These are phyloP conservation scores for Papilionanthe hybrid DNA, from an alignment of 116 monocot genomes.

Conservation along the genomic window DNA sequence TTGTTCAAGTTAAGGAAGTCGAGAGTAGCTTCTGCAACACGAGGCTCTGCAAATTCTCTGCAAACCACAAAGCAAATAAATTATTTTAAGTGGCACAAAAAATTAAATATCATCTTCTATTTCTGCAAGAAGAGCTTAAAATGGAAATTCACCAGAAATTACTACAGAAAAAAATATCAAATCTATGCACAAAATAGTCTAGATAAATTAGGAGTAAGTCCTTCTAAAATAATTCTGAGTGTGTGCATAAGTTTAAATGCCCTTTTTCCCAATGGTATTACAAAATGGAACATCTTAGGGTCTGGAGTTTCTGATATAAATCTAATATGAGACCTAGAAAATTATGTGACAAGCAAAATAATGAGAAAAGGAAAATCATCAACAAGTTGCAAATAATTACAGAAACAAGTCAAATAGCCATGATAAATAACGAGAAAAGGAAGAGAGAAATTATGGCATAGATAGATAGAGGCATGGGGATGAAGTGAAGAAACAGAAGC, in stretches of 20 bases:
- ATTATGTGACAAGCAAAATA: neutral
- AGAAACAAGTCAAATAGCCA: neutral
- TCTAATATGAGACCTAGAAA: neutral
- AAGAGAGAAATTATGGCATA: neutral
- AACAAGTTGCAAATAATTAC: neutral
- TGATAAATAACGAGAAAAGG: neutral
- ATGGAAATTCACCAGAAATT: neutral
- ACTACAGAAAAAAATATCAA: neutral
- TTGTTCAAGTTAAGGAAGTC: slow-evolving; percentile 77
- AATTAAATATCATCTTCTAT: neutral
- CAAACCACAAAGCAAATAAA: slow-evolving; percentile 9
- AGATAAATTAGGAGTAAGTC: neutral
- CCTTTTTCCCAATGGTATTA: neutral
- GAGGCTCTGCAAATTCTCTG: slow-evolving; percentile 90
- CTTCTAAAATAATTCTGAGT: neutral
- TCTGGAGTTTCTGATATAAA: neutral
- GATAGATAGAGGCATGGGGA: neutral
- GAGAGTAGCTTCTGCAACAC: slow-evolving; percentile 74
- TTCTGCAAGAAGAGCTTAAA: neutral
- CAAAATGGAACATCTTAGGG: neutral
- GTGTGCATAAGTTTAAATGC: neutral
- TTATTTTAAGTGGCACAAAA: neutral
- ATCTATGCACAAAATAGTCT: neutral
- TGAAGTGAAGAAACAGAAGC: neutral
- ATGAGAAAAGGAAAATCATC: neutral